Evolutionary conservation across 208 protist genomes (phyloP), one percentile per base, ranked within the genome.

Genomic region (Crithidia bombi): DNA sequence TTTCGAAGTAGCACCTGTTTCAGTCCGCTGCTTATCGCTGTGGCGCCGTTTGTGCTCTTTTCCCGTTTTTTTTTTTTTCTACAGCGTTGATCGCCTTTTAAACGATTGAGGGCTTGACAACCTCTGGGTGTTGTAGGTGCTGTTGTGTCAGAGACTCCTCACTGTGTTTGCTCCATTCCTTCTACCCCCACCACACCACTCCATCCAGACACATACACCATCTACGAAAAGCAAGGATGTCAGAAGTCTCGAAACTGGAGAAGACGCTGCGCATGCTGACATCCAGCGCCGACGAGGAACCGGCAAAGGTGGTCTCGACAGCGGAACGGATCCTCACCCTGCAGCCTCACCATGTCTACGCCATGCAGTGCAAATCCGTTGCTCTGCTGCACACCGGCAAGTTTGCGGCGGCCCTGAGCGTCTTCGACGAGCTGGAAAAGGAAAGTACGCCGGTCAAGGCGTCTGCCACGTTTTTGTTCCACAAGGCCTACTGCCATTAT

Each of bases 401-500:
- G 58, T 87, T 91, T 57, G 86, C 81, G 14, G 72, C 83, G 5
- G 91, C 91, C 3, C 75, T 96, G 21, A 54, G 65, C 1, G 71
- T 74, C 0, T 78, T 96, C 39, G 85, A 93, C 23, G 75, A 78
- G 26, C 71, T 92, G 5, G 57, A 63, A 25, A 33, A 35, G 32
- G 47, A 46, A 33, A 54, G 38, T 6, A 65, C 58, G 1, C 23
- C 54, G 0, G 39, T 52, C 21, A 70, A 28, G 28, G 55, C 41
- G 25, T 65, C 43, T 14, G 55, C 69, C 52, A 69, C 51, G 23
- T 77, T 77, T 17, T 50, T 78, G 17, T 91, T 96, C 50, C 86
- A 92, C 55, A 78, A 81, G 51, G 87, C 85, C 2, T 96, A 92
- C 68, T 94, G 88, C 41, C 65, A 85, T 30, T 96, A 96, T 61